Base-by-base conservation (phyloP, 1,284 basidiomycete genomes). In the Malassezia pachydermatis region DNA sequence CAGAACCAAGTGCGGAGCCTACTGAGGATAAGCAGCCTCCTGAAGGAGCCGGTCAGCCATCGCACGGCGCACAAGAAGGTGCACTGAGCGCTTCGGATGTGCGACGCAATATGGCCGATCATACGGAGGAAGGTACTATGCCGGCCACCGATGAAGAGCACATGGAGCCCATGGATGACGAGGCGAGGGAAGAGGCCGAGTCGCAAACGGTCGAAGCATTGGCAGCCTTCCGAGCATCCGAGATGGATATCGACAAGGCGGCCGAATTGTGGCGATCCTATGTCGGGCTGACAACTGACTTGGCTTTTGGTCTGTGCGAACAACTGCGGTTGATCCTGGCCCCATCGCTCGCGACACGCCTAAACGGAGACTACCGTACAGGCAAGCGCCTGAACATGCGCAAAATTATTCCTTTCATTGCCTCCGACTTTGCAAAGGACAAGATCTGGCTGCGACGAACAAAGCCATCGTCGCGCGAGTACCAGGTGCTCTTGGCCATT, bases 371-470 rank as follows among this genome's bases (percentile, higher is more conserved):
- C 76, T 99, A 94, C 74, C 85, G 92, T 37, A 95, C 88, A 0
- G 94, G 94, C 44, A 99, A 98, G 75, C 80, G 94, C 20, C 80
- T 99, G 38, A 98, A 98, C 74, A 96, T 99, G 92, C 88, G 92
- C 73, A 94, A 94, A 76, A 90, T 99, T 72, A 89, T 99, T 48
- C 83, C 88, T 2, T 99, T 95, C 76, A 92, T 99, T 60, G 94
- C 94, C 8, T 88, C 85, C 72, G 94, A 99, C 75, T 99, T 89
- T 76, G 95, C 90, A 49, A 98, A 98, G 74, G 94, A 99, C 78
- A 94, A 94, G 76, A 98, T 98, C 63, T 99, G 94, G 94, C 77
- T 98, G 27, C 82, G 94, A 23, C 80, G 94, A 24, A 95, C 90
- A 4, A 83, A 86, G 52, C 92, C 94, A 0, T 88, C 85, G 63